Evolutionary conservation across 2,329 filamentous ascomycete species (phyloP), one percentile per base, ranked within the genome.

Genomic region (Aspergillus fumigatiaffinis): DNA sequence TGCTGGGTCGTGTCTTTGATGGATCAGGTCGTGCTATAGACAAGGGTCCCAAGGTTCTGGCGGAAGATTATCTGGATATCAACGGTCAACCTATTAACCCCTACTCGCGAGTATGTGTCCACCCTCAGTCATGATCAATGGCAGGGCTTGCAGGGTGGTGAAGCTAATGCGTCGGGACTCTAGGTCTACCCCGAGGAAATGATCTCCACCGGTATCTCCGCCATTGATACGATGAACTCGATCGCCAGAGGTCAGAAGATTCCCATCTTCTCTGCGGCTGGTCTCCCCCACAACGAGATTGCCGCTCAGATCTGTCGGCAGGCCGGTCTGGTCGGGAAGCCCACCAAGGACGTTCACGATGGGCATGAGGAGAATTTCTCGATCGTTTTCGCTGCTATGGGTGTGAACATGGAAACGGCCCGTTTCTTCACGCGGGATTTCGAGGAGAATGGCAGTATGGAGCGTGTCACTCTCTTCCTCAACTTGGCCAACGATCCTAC

Each of bases 221-320:
- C 94, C 73, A 97, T 99, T 71, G 93, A 97, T 75, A 96, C 92
- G 60, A 97, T 97, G 93, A 92, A 92, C 82, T 92, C 89, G 61
- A 96, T 97, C 76, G 94, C 95, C 64, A 92, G 94, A 85, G 94
- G 94, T 62, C 94, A 99, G 77, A 99, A 99, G 84, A 99, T 99
- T 65, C 94, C 95, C 68, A 99, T 99, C 71, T 99, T 99, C 86
- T 99, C 94, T 26, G 92, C 94, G 54, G 88, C 94, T 60, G 94
- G 94, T 92, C 86, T 99, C 58, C 95, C 95, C 42, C 95, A 99
- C 81, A 99, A 99, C 80, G 94, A 99, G 82, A 97, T 99, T 71
- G 95, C 95, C 57, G 95, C 94, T 50, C 92, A 97, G 80, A 99
- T 99, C 78, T 97, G 92, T 82, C 88, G 95, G 79, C 94, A 99